Conservation (phyloP, 2,329 filamentous ascomycete genomes). For the Neofusicoccum umdonicola region DNA sequence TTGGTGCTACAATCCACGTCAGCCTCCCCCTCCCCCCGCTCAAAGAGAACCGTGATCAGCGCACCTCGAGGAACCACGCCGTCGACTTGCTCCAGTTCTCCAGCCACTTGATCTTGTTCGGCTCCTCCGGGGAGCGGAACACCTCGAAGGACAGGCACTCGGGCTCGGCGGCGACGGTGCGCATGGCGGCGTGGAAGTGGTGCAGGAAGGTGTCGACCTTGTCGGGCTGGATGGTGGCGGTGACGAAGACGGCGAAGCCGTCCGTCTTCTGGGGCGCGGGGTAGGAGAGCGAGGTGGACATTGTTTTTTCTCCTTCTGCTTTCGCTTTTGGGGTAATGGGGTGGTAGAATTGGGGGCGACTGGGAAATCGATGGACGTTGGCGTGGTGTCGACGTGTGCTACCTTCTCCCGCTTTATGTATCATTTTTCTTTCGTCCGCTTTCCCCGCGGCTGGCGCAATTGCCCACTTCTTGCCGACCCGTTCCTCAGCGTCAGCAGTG, state of each 20-base stretch:
- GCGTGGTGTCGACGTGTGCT: too few relatives aligned
- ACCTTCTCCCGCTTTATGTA: too few relatives aligned
- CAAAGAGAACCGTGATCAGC: not conserved
- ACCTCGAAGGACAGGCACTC: slow-evolving; percentile 12
- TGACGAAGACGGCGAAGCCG: not conserved
- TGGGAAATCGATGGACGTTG: too few relatives aligned
- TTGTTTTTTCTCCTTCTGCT: not conserved
- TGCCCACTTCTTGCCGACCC: too few relatives aligned
- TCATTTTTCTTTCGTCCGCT: too few relatives aligned
- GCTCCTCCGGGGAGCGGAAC: not conserved
- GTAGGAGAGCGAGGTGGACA: not conserved
- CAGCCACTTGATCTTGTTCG: slow-evolving; percentile 11
- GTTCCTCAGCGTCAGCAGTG: too few relatives aligned
- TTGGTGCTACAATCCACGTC: not conserved
- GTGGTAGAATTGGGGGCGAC: not conserved
- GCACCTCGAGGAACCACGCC: slow-evolving; percentile 1
- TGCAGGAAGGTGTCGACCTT: not conserved
- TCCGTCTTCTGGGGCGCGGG: not conserved
- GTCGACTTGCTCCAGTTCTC: not conserved
- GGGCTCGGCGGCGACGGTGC: not conserved
- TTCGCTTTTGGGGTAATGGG: not conserved
- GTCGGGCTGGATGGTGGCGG: not conserved
- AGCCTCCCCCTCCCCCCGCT: too few relatives aligned
- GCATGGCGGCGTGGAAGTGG: not conserved
- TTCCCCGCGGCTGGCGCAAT: too few relatives aligned